Evolutionary conservation across 208 protist species (phyloP), one percentile per base, ranked within the genome.

Genomic region (Wallacemonas sp.): DNA sequence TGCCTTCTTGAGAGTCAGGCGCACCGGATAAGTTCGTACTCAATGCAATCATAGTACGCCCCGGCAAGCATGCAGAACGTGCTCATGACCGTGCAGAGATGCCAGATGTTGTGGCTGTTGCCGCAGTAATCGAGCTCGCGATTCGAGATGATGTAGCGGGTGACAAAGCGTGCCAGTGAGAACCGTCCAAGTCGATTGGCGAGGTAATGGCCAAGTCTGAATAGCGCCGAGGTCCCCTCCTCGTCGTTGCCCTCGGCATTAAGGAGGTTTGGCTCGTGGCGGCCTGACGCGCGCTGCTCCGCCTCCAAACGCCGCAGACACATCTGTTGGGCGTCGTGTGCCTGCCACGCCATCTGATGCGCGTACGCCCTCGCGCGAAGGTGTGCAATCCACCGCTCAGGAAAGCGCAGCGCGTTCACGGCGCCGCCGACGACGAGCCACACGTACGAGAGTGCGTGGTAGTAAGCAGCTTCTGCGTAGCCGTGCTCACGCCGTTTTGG

Each of bases 81-180:
- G 61, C 79, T 84, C 50, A 92, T 62, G 12, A 66, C 70, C 30
- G 79, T 77, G 55, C 63, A 82, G 39, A 86, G 41, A 63, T 92
- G 86, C 86, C 86, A 92, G 0, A 92, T 13, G 48, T 76, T 82
- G 63, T 92, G 80, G 32, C 79, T 87, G 57, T 92, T 88, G 50
- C 76, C 76, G 32, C 73, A 59, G 60, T 80, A 92, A 42, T 85
- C 74, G 26, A 92, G 55, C 1, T 85, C 80, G 12, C 66, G 50
- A 24, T 75, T 52, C 1, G 79, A 81, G 12, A 82, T 48, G 19
- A 85, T 22, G 58, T 76, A 86, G 17, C 50, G 66, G 39, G 67
- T 68, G 57, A 84, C 38, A 19, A 68, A 42, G 36, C 67, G 48
- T 12, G 54, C 22, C 3, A 83, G 27, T 12, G 39, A 65, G 39